Base-by-base conservation (phyloP, 2,329 filamentous ascomycete genomes). In the Phaeosphaeria sp. region DNA sequence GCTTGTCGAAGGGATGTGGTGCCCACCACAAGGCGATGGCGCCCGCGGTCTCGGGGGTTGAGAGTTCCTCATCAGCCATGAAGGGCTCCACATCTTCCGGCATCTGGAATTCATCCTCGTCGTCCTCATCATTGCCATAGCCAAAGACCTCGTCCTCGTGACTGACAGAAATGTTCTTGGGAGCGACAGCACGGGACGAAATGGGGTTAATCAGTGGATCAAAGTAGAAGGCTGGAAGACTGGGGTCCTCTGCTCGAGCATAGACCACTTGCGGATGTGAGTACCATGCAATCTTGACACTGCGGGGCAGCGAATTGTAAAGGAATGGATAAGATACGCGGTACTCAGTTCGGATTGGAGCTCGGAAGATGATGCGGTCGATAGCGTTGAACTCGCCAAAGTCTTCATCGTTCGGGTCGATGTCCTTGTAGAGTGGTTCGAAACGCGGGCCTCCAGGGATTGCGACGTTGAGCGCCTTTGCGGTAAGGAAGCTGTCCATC, bases 351-450 rank as follows among this genome's bases (percentile, higher is more conserved):
- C 94, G 89, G 64, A 98, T 96, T 0, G 94, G 93, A 47, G 91
- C 90, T 64, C 95, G 91, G 84, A 99, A 99, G 67, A 99, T 99
- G 79, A 99, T 99, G 67, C 96, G 92, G 73, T 99, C 95, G 69
- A 99, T 99, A 33, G 95, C 95, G 74, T 99, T 99, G 84, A 99
- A 99, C 78, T 99, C 95, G 78, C 95, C 95, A 79, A 99, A 99
- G 74, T 99, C 95, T 77, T 99, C 95, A 67, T 98, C 94, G 69
- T 99, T 99, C 1, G 95, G 95, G 76, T 99, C 93, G 60, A 99
- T 93, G 70, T 99, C 95, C 80, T 99, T 99, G 83, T 97, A 99
- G 20, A 99, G 78, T 22, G 95, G 95, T 78, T 99, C 95, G 64
- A 99, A 99, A 27, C 95, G 89, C 60, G 95, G 95, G 9, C 95